Conservation (phyloP, 768 basidiomycete species). For the Cystoderma amianthinum region DNA sequence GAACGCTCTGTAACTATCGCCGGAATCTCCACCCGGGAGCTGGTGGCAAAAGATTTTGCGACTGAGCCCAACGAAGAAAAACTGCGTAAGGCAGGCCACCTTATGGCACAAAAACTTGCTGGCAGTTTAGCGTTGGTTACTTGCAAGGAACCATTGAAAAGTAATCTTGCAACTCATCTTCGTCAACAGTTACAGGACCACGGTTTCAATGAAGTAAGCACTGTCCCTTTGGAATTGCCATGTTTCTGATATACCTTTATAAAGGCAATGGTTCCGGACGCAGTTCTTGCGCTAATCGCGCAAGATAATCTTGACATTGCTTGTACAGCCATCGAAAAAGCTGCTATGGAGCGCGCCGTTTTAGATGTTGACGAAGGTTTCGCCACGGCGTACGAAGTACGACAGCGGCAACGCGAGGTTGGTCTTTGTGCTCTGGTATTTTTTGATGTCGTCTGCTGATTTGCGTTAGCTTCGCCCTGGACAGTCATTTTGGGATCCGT, state of each 20-base stretch:
- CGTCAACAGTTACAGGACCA: slow-evolving; percentile 79
- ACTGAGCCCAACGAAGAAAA: slow-evolving; percentile 89
- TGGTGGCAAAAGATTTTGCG: slow-evolving; percentile 94
- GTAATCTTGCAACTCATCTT: slow-evolving; percentile 84
- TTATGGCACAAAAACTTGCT: slow-evolving; percentile 96
- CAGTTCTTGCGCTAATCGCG: slow-evolving; percentile 71
- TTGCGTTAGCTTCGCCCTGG: slow-evolving; percentile 52
- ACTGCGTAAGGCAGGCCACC: slow-evolving; percentile 83
- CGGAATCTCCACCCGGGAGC: slow-evolving; percentile 92
- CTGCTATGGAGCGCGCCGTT: slow-evolving; percentile 94
- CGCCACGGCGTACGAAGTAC: slow-evolving; percentile 68
- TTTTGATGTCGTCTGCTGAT: not conserved
- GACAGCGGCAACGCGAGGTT: slow-evolving; percentile 86
- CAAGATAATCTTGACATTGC: slow-evolving; percentile 92
- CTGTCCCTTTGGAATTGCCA: slow-evolving; percentile 2
- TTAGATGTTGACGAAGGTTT: slow-evolving; percentile 92
- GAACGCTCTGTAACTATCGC: slow-evolving; percentile 98
- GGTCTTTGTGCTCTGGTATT: not conserved
- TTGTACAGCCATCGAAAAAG: slow-evolving; percentile 91
- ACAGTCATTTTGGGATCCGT: slow-evolving; percentile 87
- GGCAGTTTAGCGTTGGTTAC: slow-evolving; percentile 95
- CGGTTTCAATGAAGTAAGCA: slow-evolving; percentile 77
- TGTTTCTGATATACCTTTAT: slow-evolving; percentile 5
- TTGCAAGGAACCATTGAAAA: slow-evolving; percentile 94
- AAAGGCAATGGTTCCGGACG: slow-evolving; percentile 72